Evolutionary conservation across 139 green algal genomes (phyloP).

Genomic region (Pleodorina starrii): DNA sequence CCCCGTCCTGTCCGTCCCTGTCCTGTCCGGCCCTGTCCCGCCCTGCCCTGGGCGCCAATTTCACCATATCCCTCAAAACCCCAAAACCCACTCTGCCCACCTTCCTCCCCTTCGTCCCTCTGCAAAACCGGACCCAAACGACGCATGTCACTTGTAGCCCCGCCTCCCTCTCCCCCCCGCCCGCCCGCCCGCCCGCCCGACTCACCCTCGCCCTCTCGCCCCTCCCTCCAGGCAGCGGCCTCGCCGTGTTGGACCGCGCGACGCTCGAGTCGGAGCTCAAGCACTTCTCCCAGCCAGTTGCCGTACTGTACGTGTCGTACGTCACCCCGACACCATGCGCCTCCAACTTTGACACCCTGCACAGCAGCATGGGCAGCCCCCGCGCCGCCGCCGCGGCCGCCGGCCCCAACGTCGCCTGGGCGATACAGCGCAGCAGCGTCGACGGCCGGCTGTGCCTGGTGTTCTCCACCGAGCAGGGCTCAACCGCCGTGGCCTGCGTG

Average conservation of each 20-base stretch:
- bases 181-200: too few species aligned
- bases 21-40: too few species aligned
- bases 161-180: too few species aligned
- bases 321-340: neutral
- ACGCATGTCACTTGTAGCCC: too few species aligned
- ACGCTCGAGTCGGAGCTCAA: neutral
- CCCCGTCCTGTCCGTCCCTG: too few species aligned
- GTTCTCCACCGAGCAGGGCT: conserved; percentile 1
- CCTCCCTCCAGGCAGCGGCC: neutral
- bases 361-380: neutral
- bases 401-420: neutral
- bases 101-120: too few species aligned
- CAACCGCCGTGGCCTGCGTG: conserved; percentile 13
- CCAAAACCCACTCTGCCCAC: too few species aligned
- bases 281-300: neutral
- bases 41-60: too few species aligned
- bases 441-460: neutral
- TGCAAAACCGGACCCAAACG: too few species aligned
- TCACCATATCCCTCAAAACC: too few species aligned
- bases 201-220: neutral
- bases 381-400: neutral
- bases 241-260: neutral
- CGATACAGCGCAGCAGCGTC: neutral
- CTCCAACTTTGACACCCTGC: neutral
- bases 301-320: conserved; percentile 7